Base-by-base conservation (phyloP, 202 grass and related monocot genomes). In the Digitaria exilis region DNA sequence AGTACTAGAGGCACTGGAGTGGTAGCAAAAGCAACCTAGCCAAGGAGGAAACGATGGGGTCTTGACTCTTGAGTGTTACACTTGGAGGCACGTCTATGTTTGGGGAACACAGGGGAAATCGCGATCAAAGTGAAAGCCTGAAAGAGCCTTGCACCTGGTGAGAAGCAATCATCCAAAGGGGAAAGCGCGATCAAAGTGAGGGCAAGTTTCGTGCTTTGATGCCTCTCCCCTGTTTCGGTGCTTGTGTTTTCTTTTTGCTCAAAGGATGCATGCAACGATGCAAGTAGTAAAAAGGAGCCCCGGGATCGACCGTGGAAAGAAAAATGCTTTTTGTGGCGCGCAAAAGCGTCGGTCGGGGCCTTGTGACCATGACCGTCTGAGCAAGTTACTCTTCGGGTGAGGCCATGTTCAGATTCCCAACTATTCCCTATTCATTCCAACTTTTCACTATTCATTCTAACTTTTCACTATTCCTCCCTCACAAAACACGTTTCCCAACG, bases 201-300 rank as follows among this genome's bases (percentile, higher is more conserved):
- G 59, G 66, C 67, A 89, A 89, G 73, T 86, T 89, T 83, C 73
- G 50, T 73, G 79, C 67, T 83, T 79, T 82, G 31, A 65, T 54
- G 29, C 28, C n/a, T 49, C 44, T 6, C 67, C 14, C 10, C 10
- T 16, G 0, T 49, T 43, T 44, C 1, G 14, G 58, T 17, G 26
- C 9, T 21, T 35, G 31, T 31, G 26, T 50, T 73, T 64, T 44
- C 67, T 67, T 77, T 85, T 82, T 89, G 82, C 29, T 32, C 78
- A 78, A 82, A 89, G 71, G 63, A 72, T 73, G 45, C 69, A 18
- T 85, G 71, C 63, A 77, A 55, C 28, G 45, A 18, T 85, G 71
- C 63, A 77, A 55, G 55, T 52, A 19, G 82, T 73, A 29, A 66
- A 87, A 84, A 67, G 75, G 16, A 56, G 25, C 28, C 29, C 56